Evolutionary conservation across 257 asterid genomes (phyloP), one percentile per base, ranked within the genome.

Genomic region (Ballota nigra): DNA sequence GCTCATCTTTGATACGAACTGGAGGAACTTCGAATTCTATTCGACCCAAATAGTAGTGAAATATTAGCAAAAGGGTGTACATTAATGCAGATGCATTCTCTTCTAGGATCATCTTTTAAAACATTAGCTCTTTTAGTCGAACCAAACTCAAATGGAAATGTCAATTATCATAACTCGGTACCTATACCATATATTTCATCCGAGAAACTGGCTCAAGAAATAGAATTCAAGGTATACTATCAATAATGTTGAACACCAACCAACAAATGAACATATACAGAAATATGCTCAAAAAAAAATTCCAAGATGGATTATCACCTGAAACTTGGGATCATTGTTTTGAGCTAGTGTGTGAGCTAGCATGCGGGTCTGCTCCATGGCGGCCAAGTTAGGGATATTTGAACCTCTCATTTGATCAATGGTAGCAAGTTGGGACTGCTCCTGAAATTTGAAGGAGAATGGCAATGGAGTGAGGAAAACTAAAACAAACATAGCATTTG

Each of bases 1-100:
- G 81, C 99, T 92, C 99, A 95, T 95, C 88, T 92, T 95, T 34
- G 99, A 92, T 59, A 95, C 93, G 80, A 95, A 92, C 83, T 92
- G 98, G 81, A 89, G 91, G 85, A 95, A 95, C 73, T 86, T 95
- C 47, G 99, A 95, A 80, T 90, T 95, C 99, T 95, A 69, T 69
- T 72, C 59, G 74, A 63, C 74, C 77, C 71, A 75, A 70, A 61
- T 41, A 52, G 69, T 41, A 20, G 64, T n/a, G 45, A 24, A 47
- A 29, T 28, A 55, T 70, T 70, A 68, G 60, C 69, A 36, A 72
- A 59, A 16, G 18, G 76, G 31, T 41, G 66, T 72, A 38, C 28
- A 56, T 47, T 55, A 6, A 59, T 43, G 22, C 24, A 36, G 66
- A 69, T 71, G 63, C 33, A 45, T 61, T 65, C 34, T 74, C 61